A percentile compares a stretch with the other conserved stretches of the same genome.
Conservation (phyloP, 345 rosid species). For the Murraya paniculata region DNA sequence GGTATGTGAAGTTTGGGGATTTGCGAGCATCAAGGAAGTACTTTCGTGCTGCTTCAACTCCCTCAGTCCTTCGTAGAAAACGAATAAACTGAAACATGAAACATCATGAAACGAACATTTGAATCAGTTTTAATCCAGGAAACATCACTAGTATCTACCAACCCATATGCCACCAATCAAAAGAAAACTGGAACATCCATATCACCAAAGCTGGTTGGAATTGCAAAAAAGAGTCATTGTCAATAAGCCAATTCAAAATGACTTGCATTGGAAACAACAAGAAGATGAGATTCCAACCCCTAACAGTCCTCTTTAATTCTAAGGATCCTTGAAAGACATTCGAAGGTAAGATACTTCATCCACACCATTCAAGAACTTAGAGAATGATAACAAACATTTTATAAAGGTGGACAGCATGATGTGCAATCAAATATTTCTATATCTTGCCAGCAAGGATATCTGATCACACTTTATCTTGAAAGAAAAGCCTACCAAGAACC, state of each 20-base stretch:
- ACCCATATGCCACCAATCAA: too few species aligned
- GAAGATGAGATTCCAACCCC: background rate
- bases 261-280: background rate
- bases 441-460: background rate
- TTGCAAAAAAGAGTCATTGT: background rate
- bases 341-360: background rate
- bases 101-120: background rate
- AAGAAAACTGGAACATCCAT: too few species aligned
- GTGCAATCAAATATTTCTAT: background rate
- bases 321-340: background rate
- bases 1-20: slow-evolving; percentile 80
- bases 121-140: background rate
- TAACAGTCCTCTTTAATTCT: background rate
- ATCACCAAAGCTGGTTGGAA: too few species aligned
- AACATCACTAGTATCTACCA: background rate
- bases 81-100: slow-evolving; percentile 67
- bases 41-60: slow-evolving; percentile 95
- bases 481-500: background rate
- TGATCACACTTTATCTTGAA: background rate
- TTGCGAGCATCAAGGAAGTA: slow-evolving; percentile 85
- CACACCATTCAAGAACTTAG: background rate
- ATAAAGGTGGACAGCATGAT: background rate
- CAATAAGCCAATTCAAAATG: background rate
- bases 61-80: slow-evolving; percentile 85
- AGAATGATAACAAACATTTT: background rate